These are phyloP conservation scores for Leccinum barrowsii DNA, from an alignment of 768 basidiomycete genomes.

Conservation along the genomic window DNA sequence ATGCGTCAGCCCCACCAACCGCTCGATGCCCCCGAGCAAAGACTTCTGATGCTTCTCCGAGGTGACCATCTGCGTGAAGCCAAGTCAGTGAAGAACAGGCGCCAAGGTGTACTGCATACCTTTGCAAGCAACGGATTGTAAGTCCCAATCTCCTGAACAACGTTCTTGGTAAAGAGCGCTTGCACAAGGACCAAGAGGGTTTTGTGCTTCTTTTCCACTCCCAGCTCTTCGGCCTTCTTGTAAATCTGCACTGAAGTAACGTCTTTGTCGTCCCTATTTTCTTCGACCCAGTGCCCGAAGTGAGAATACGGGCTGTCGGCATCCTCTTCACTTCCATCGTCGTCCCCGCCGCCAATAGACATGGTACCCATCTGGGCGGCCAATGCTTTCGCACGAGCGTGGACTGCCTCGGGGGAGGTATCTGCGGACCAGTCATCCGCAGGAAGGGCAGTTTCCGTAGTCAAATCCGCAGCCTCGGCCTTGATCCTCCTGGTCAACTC, in stretches of 20 bases:
- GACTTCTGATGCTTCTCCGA: constrained; percentile 96
- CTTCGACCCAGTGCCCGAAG: constrained; percentile 83
- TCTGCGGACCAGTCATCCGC: constrained; percentile 91
- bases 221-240: constrained; percentile 87
- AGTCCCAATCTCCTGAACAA: constrained; percentile 58
- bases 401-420: constrained; percentile 85
- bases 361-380: constrained; percentile 54
- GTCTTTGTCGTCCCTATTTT: constrained; percentile 45
- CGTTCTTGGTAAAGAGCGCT: constrained; percentile 74
- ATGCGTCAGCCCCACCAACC: constrained; percentile 69
- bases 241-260: constrained; percentile 59
- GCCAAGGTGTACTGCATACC: constrained; percentile 29
- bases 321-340: constrained; percentile 88
- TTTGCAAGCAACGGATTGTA: constrained; percentile 74
- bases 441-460: constrained; percentile 52
- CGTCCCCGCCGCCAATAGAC: constrained; percentile 55
- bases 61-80: constrained; percentile 62
- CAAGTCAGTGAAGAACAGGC: constrained; percentile 1
- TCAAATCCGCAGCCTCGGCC: constrained; percentile 79
- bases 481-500: constrained; percentile 89
- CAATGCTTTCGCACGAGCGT: constrained; percentile 72
- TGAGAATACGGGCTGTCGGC: constrained; percentile 80
- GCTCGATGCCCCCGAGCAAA: constrained; percentile 89
- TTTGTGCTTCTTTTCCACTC: constrained; percentile 95
- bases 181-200: constrained; percentile 79